These are phyloP conservation scores for Termitomyces sp. DNA, from an alignment of 768 basidiomycete genomes.

Conservation along the genomic window DNA sequence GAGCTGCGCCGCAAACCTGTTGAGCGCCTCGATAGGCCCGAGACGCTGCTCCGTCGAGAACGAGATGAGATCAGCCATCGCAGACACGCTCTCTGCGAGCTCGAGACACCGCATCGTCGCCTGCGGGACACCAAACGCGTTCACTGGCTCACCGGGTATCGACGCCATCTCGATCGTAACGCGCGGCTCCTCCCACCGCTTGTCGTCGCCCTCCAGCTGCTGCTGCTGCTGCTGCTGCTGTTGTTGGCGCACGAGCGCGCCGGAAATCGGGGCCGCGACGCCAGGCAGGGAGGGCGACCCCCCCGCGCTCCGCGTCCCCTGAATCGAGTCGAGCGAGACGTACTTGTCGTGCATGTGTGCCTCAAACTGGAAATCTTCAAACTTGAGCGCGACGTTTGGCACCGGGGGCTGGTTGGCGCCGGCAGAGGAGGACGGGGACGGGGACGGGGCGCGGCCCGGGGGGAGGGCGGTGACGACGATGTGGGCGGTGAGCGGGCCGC, in stretches of 20 bases:
- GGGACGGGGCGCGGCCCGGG: slow-evolving; percentile 17
- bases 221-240: no score
- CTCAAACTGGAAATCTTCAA: slow-evolving; percentile 72
- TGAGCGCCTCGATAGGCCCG: slow-evolving; percentile 50
- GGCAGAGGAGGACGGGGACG: neutral
- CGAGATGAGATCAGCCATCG: slow-evolving; percentile 73
- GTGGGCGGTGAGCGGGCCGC: slow-evolving; percentile 69
- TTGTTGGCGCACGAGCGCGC: no score
- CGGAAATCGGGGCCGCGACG: neutral
- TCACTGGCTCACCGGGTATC: slow-evolving; percentile 81
- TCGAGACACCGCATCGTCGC: slow-evolving; percentile 88
- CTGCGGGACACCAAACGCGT: slow-evolving; percentile 84
- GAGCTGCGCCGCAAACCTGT: slow-evolving; percentile 32
- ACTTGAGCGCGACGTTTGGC: slow-evolving; percentile 41
- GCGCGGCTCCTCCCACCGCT: slow-evolving; percentile 63
- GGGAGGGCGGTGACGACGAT: slow-evolving; percentile 36
- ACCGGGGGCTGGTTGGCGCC: neutral
- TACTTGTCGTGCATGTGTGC: slow-evolving; percentile 70
- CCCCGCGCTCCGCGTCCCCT: slow-evolving; percentile 33
- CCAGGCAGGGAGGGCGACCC: neutral
- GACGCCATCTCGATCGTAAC: slow-evolving; percentile 52
- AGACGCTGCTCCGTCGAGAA: slow-evolving; percentile 48
- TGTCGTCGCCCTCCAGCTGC: slow-evolving; percentile 40
- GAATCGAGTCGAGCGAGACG: slow-evolving; percentile 59
- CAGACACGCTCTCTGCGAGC: slow-evolving; percentile 76